A percentile compares a stretch with the other conserved stretches of the same genome.
phyloP scores from a whole-genome alignment of 176 grass and related monocot species.

The Microstegium vimineum region DNA sequence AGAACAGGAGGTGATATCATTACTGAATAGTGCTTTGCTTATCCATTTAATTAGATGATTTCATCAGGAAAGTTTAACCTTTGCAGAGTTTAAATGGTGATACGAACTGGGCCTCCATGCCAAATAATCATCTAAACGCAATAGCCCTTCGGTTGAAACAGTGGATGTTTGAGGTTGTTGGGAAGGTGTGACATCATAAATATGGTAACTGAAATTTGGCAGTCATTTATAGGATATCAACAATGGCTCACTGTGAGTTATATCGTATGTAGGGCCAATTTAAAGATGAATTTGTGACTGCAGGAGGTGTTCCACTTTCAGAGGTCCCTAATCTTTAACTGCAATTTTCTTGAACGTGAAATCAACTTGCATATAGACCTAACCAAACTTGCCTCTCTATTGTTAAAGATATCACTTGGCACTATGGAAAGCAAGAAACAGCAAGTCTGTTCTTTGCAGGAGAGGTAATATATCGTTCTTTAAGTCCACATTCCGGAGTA shows the following conservation, averaged over 20 bases:
- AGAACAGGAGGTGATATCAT: conserved; percentile 60
- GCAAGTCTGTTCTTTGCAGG: conserved; percentile 87
- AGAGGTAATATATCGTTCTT: conserved; percentile 58
- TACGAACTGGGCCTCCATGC: conserved; percentile 65
- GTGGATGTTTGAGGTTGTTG: conserved; percentile 63
- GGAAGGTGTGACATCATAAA: conserved; percentile 56
- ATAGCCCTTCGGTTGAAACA: conserved; percentile 69
- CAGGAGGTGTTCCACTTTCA: conserved; percentile 80
- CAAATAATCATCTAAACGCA: conserved; percentile 63
- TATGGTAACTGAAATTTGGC: not conserved
- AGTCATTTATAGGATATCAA: not conserved
- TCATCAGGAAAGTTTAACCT: not conserved
- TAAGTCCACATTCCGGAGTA: conserved; percentile 1
- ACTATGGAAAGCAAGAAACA: conserved; percentile 95
- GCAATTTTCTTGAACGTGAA: conserved; percentile 9
- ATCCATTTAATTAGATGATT: conserved; percentile 15
- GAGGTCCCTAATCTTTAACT: conserved; percentile 53
- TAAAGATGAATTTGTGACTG: conserved; percentile 99
- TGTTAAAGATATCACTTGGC: conserved; percentile 63
- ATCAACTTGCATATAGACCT: not conserved
- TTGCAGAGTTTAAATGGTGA: conserved; percentile 86
- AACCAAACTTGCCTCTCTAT: conserved; percentile 29
- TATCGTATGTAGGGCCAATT: conserved; percentile 70
- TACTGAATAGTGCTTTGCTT: conserved; percentile 14
- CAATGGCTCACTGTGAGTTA: conserved; percentile 1